Conservation (phyloP, 805 yeast species). For the Yarrowia phangngaensis region DNA sequence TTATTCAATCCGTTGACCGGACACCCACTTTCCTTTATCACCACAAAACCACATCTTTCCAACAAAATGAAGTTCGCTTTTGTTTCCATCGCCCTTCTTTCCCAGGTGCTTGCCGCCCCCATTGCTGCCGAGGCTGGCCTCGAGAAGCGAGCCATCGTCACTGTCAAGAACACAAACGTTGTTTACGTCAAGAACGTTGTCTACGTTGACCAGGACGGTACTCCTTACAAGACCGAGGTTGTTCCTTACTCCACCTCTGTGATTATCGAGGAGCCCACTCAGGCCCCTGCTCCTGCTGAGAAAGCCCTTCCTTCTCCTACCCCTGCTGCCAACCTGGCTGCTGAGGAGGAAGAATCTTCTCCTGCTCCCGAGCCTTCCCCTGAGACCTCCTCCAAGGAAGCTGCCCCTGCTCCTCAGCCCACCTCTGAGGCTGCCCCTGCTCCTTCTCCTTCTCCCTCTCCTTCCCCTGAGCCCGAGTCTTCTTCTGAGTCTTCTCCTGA, state of each 20-base stretch:
- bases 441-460: not conserved
- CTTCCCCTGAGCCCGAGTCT: constrained; percentile 18
- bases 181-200: constrained; percentile 33
- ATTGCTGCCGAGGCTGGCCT: constrained; percentile 26
- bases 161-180: constrained; percentile 29
- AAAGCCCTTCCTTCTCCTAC: constrained; percentile 25
- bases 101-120: constrained; percentile 26
- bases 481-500: constrained; percentile 26
- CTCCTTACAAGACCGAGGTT: constrained; percentile 31
- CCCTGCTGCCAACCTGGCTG: constrained; percentile 24
- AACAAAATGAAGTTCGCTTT: constrained; percentile 24
- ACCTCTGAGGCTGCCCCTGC: constrained; percentile 25
- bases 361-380: constrained; percentile 23
- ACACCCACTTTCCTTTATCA: constrained; percentile 17
- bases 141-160: constrained; percentile 27
- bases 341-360: constrained; percentile 27
- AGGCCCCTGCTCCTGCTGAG: constrained; percentile 21
- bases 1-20: constrained; percentile 24
- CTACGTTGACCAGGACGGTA: constrained; percentile 34
- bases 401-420: constrained; percentile 18
- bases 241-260: constrained; percentile 32
- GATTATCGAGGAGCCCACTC: constrained; percentile 15
- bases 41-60: constrained; percentile 1
- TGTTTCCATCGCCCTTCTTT: constrained; percentile 19
- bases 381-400: constrained; percentile 3